These are phyloP conservation scores for Acmispon strigosus DNA, from an alignment of 306 rosid species.

Conservation along the genomic window DNA sequence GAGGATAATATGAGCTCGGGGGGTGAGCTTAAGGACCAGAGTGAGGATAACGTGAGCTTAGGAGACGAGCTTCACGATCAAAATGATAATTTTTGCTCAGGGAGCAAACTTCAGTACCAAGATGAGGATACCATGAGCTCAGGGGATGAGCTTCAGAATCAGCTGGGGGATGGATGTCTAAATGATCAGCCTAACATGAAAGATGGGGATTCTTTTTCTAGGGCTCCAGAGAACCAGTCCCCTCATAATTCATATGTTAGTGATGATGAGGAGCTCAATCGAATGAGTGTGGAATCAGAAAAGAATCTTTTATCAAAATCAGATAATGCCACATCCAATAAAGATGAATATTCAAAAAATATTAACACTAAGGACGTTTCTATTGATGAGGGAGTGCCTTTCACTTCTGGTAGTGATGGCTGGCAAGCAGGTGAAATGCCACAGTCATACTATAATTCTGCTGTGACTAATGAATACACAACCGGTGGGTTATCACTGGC, in stretches of 20 bases:
- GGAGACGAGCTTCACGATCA: slow-evolving; percentile 30
- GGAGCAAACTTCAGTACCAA: slow-evolving; percentile 29
- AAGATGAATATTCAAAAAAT: slow-evolving; percentile 36
- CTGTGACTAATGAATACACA: slow-evolving; percentile 43
- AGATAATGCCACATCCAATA: slow-evolving; percentile 2
- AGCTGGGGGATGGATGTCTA: slow-evolving; percentile 26
- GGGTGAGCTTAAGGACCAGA: slow-evolving; percentile 24
- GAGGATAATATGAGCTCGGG: slow-evolving; percentile 25
- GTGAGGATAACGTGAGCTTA: slow-evolving; percentile 34
- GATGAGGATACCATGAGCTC: slow-evolving; percentile 42
- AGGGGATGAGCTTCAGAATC: slow-evolving; percentile 34
- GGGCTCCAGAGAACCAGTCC: slow-evolving; percentile 25
- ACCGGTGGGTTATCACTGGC: slow-evolving; percentile 39
- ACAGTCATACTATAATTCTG: slow-evolving; percentile 62
- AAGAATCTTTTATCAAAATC: slow-evolving; percentile 17
- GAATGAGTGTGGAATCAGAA: slow-evolving; percentile 30
- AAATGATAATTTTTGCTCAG: slow-evolving; percentile 28
- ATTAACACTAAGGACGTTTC: slow-evolving; percentile 33
- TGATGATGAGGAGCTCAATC: slow-evolving; percentile 25
- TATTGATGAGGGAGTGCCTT: slow-evolving; percentile 35
- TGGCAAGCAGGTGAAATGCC: slow-evolving; percentile 61
- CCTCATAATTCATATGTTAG: slow-evolving; percentile 25
- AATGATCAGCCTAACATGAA: slow-evolving; percentile 19
- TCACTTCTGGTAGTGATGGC: slow-evolving; percentile 42
- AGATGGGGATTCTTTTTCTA: slow-evolving; percentile 16